A percentile compares a stretch with the other conserved stretches of the same genome.
Evolutionary conservation across 2,329 filamentous ascomycete species (phyloP).

Genomic region (Aspergillus awamori): DNA sequence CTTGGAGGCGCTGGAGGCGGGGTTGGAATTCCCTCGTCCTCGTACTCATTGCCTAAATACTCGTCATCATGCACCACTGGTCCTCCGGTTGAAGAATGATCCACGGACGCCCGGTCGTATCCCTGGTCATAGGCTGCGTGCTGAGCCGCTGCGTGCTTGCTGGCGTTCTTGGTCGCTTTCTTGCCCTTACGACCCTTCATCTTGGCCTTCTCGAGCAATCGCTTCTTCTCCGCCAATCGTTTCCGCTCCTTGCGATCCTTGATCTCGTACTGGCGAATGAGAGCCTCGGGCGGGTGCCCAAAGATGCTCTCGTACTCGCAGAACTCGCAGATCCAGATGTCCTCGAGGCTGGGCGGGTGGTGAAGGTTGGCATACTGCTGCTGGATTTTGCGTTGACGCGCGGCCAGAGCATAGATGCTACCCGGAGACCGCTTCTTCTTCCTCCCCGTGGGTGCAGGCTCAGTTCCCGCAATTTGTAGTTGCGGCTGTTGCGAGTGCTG

Average conservation of each 20-base stretch:
- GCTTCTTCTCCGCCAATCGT: constrained; percentile 80
- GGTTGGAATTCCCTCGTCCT: constrained; percentile 50
- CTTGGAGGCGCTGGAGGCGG: constrained; percentile 53
- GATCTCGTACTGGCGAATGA: constrained; percentile 91
- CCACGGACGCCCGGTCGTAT: constrained; percentile 44
- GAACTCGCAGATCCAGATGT: constrained; percentile 96
- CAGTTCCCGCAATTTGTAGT: constrained; percentile 41
- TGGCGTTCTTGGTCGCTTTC: constrained; percentile 72
- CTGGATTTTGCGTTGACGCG: constrained; percentile 73
- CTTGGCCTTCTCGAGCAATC: constrained; percentile 88
- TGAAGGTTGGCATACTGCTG: constrained; percentile 77
- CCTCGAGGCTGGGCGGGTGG: constrained; percentile 69
- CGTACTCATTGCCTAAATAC: constrained; percentile 53
- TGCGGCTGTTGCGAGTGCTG: constrained; percentile 4
- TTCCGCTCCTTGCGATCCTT: constrained; percentile 86
- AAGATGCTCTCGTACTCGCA: constrained; percentile 98
- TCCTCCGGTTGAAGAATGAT: constrained; percentile 41
- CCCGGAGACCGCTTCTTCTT: constrained; percentile 68
- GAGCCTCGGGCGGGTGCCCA: constrained; percentile 77
- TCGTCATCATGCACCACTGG: constrained; percentile 54
- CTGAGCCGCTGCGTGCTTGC: constrained; percentile 48
- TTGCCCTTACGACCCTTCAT: constrained; percentile 88
- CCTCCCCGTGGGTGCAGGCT: constrained; percentile 55
- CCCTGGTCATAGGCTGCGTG: constrained; percentile 42
- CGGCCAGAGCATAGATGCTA: constrained; percentile 74